Evolutionary conservation across 148 eudicot species (phyloP), one percentile per base, ranked within the genome.

Genomic region (Rhododendron ovatum): DNA sequence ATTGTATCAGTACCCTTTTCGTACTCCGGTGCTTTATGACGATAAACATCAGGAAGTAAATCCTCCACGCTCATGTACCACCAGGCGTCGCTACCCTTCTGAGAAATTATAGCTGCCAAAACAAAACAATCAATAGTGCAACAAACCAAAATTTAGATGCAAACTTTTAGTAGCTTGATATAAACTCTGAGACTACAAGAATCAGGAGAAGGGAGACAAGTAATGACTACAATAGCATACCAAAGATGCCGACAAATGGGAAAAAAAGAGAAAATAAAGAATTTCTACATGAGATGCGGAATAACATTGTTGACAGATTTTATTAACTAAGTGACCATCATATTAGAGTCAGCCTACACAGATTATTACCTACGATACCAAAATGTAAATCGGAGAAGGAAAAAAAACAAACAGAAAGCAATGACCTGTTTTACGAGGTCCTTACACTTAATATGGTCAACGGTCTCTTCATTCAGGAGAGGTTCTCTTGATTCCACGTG

Each of bases 21-120:
- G 80, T 94, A 98, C 81, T 91, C 91, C 15, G 93, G 88, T 75
- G 99, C 98, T 89, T 93, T 91, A 88, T 88, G 90, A 85, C 93
- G 93, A 87, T 95, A 98, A 74, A 86, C 88, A 63, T 91, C 94
- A 67, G 98, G 98, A 90, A 98, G 98, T 89, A 98, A 89, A 67
- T 94, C 96, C 90, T 95, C 98, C 73, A 94, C 94, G 65, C 77
- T 85, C 96, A 95, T 90, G 86, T 93, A 94, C 99, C 99, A 98
- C 99, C 98, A 98, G 63, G 98, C 98, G 91, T 98, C 99, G 84
- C 98, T 98, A 80, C 99, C 98, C 89, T 93, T 98, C 69, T 93
- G 89, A 37, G 96, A 89, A 86, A 95, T 86, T 82, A 98, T 91
- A 89, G 95, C 96, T 94, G 92, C 89, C 87, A 88, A 87, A 71